Base-by-base conservation (phyloP, 2,329 filamentous ascomycete species). In the Anisogramma anomala region DNA sequence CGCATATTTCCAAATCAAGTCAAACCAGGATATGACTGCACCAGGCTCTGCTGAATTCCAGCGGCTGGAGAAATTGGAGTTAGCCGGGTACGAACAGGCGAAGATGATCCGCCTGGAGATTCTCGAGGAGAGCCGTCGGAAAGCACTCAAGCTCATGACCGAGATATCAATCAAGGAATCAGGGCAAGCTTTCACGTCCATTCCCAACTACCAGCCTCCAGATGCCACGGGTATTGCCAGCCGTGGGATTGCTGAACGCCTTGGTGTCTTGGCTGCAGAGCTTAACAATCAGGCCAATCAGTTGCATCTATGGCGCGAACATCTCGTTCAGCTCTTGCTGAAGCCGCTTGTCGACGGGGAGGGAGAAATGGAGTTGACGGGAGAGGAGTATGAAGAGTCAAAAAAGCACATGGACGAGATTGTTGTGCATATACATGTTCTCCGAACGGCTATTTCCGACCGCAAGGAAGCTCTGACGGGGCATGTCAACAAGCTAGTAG, bases 311-410 rank as follows among this genome's bases (percentile, higher is more conserved):
- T 93, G 84, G 84, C 77, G 87, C 31, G 71, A 81, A 43, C 68
- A 77, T 31, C 78, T 88, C 44, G 71, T 85, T 14, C 71, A 82
- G 40, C 72, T 89, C 15, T 68, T 95, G 8, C 63, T 83, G 9
- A 72, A 78, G 46, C 77, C 84, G 0, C 68, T 96, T 2, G 77
- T 96, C 14, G 91, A 96, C 51, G 79, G 91, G 53, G 77, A 77
- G 1, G 66, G 66, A 13, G 62, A 71, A n/a, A 61, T 72, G 8
- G 85, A 94, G 43, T 72, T 78, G 2, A 89, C 86, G 9, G 91
- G 91, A 18, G 82, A 95, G 45, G 91, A 96, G 57, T 91, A 94
- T 48, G 83, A 86, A 50, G 76, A 84, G 23, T 94, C 89, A 0
- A 85, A 87, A 0, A 84, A 84, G 57, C 73, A 81, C 33, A 89